A percentile compares a stretch with the other conserved stretches of the same genome.
Conservation (phyloP, 2,329 filamentous ascomycete genomes). For the Trichophyton simii region DNA sequence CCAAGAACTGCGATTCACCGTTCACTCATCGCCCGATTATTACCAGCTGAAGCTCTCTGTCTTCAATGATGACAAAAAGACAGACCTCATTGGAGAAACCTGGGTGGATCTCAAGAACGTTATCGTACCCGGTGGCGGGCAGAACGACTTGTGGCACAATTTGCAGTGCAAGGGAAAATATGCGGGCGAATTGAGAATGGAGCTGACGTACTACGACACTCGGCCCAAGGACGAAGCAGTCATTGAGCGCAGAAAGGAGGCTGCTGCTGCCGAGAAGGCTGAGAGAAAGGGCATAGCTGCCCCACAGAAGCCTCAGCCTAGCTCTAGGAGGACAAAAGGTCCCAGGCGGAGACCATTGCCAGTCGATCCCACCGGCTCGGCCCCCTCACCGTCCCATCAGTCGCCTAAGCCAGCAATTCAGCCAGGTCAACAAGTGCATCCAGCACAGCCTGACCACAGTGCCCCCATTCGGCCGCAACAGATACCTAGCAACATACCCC, state of each 20-base stretch:
- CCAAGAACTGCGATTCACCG: constrained; percentile 87
- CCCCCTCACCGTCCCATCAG: constrained; percentile 28
- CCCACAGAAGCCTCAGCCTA: constrained; percentile 19
- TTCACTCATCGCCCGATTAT: constrained; percentile 94
- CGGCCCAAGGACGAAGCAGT: constrained; percentile 66
- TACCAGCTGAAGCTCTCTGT: constrained; percentile 89
- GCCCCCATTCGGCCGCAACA: not conserved
- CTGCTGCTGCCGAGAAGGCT: constrained; percentile 23
- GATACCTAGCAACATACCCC: not conserved
- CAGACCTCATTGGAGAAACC: constrained; percentile 86
- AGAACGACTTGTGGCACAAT: constrained; percentile 83
- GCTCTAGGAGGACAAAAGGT: constrained; percentile 44
- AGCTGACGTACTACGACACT: constrained; percentile 91
- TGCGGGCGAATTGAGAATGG: constrained; percentile 84
- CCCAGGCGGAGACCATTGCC: constrained; percentile 78
- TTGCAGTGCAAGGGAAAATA: constrained; percentile 87
- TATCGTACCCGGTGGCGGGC: constrained; percentile 75
- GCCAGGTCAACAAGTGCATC: not conserved
- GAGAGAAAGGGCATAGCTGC: constrained; percentile 13
- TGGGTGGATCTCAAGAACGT: constrained; percentile 77
- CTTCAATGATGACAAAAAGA: constrained; percentile 98
- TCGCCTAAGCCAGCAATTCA: not conserved
- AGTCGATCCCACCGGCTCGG: constrained; percentile 53
- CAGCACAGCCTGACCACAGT: not conserved
- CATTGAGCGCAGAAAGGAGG: constrained; percentile 42